Conservation (phyloP, 2,329 filamentous ascomycete genomes). For the Pezicula carpinea region DNA sequence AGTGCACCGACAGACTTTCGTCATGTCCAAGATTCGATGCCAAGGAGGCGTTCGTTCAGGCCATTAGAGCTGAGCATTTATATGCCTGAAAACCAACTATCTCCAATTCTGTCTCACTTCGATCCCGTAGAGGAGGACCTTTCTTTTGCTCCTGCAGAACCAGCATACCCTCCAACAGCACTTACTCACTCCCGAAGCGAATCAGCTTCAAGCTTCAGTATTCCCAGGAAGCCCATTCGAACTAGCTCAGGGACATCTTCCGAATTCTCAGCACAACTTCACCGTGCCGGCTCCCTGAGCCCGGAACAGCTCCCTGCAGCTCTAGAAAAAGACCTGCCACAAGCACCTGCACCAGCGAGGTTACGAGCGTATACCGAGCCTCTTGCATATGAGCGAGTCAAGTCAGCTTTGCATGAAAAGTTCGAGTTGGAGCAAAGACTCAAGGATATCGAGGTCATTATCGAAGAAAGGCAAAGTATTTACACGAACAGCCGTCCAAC, state of each 20-base stretch:
- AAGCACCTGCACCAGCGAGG: conserved; percentile 19
- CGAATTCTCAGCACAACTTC: conserved; percentile 17
- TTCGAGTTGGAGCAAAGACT: conserved; percentile 55
- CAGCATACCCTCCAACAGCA: conserved; percentile 10
- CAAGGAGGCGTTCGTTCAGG: conserved; percentile 36
- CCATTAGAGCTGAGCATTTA: conserved; percentile 55
- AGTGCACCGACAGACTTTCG: conserved; percentile 56
- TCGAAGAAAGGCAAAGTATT: conserved; percentile 54
- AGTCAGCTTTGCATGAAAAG: conserved; percentile 28
- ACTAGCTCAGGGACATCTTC: conserved; percentile 21
- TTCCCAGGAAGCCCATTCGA: conserved; percentile 26
- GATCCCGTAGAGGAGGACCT: conserved; percentile 24
- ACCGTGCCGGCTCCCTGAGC: conserved; percentile 18
- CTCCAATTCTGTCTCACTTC: conserved; percentile 52
- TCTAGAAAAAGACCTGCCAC: conserved; percentile 20
- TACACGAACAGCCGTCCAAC: conserved; percentile 35
- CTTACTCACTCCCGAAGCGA: conserved; percentile 23
- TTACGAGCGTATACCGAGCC: conserved; percentile 25
- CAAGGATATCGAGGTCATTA: conserved; percentile 53
- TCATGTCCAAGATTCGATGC: conserved; percentile 45
- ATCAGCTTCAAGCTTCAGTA: conserved; percentile 22
- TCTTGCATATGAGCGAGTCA: conserved; percentile 26
- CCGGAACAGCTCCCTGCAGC: conserved; percentile 20
- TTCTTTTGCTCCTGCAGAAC: not conserved
- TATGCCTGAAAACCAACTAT: conserved; percentile 40